phyloP scores from a whole-genome alignment of 1,284 basidiomycete species.

The Pulveroboletus sp. region DNA sequence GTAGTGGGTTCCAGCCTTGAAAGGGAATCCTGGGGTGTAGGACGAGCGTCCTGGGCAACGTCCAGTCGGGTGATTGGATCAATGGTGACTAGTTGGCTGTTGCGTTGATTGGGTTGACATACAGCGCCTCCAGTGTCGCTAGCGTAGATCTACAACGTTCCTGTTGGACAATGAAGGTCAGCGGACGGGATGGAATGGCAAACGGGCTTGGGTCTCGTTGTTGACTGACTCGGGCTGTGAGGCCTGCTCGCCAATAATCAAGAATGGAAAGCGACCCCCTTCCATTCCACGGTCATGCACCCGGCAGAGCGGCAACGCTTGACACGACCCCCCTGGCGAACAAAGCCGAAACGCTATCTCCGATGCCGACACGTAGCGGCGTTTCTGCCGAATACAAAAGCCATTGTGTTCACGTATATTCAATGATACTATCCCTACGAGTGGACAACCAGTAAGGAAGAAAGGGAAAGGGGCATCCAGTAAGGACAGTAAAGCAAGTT shows the following conservation, averaged over 20 bases:
- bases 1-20: constrained; percentile 45
- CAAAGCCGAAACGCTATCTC: too few species aligned
- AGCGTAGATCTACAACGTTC: constrained; percentile 15
- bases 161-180: constrained; percentile 22
- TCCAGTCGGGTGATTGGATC: constrained; percentile 58
- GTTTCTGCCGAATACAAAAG: too few species aligned
- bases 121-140: constrained; percentile 26
- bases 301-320: background rate
- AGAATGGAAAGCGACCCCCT: constrained; percentile 32
- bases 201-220: constrained; percentile 26
- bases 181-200: constrained; percentile 13
- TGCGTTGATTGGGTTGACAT: constrained; percentile 30
- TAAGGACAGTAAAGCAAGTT: constrained; percentile 22
- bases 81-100: constrained; percentile 51
- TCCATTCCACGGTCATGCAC: constrained; percentile 19
- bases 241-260: constrained; percentile 17
- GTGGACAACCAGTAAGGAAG: background rate
- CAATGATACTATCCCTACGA: constrained; percentile 13
- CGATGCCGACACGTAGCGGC: too few species aligned
- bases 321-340: too few species aligned
- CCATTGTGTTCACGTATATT: background rate
- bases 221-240: constrained; percentile 27
- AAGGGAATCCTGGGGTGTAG: constrained; percentile 41
- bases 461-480: constrained; percentile 2
- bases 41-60: constrained; percentile 53